Evolutionary conservation across 805 yeast species (phyloP).

Genomic region (Ogataea zsoltii): DNA sequence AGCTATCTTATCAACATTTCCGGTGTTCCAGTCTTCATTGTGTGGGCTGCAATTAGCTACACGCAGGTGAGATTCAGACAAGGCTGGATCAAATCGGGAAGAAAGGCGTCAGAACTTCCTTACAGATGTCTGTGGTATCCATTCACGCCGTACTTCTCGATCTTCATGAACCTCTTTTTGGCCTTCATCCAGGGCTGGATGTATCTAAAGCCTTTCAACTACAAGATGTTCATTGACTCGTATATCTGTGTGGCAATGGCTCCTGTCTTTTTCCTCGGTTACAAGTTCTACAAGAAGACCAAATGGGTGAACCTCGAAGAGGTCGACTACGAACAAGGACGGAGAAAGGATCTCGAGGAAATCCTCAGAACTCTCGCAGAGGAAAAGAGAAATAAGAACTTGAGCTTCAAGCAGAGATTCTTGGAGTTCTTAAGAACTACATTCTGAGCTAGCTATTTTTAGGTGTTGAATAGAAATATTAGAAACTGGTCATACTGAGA

Average conservation of each 20-base stretch:
- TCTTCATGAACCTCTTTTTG: constrained; percentile 50
- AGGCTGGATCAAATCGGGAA: constrained; percentile 45
- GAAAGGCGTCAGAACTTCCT: constrained; percentile 49
- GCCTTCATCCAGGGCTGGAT: constrained; percentile 70
- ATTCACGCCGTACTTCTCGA: constrained; percentile 47
- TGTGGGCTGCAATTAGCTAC: constrained; percentile 62
- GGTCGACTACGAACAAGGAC: constrained; percentile 53
- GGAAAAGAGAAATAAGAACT: background rate
- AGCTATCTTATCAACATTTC: constrained; percentile 59
- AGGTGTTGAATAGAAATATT: too few relatives aligned
- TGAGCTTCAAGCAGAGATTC: background rate
- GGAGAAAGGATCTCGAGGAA: constrained; percentile 38
- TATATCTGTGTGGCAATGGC: constrained; percentile 65
- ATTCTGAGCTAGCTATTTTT: too few relatives aligned
- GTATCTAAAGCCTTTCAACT: constrained; percentile 57
- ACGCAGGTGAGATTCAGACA: constrained; percentile 59
- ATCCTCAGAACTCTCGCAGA: constrained; percentile 2
- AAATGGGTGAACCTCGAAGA: constrained; percentile 39
- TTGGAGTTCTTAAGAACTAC: background rate
- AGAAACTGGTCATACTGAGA: too few relatives aligned
- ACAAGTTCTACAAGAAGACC: constrained; percentile 8
- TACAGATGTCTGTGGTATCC: constrained; percentile 55
- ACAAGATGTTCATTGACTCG: constrained; percentile 57
- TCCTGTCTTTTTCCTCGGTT: constrained; percentile 38
- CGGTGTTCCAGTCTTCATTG: constrained; percentile 68